These are phyloP conservation scores for Lentinula novae-zelandiae DNA, from an alignment of 1,284 basidiomycete species.

Conservation along the genomic window DNA sequence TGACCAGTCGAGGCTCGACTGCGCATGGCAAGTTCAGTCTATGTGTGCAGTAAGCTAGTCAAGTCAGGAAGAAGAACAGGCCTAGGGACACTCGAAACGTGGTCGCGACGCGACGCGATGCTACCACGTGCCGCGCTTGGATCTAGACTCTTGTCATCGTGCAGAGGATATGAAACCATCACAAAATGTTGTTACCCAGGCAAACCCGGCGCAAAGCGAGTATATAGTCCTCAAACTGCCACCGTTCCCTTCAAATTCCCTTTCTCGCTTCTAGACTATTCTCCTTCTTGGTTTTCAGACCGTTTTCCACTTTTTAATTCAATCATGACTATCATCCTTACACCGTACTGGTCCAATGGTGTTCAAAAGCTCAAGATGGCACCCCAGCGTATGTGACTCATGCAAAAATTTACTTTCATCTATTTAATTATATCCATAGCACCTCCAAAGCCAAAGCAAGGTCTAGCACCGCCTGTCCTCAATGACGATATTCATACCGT, in stretches of 20 bases:
- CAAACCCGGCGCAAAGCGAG: neutral
- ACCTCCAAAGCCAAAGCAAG: slow-evolving; percentile 44
- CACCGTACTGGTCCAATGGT: slow-evolving; percentile 65
- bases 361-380: slow-evolving; percentile 64
- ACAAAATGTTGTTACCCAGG: neutral
- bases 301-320: neutral
- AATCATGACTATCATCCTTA: slow-evolving; percentile 62
- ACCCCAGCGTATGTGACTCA: slow-evolving; percentile 45
- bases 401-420: slow-evolving; percentile 17
- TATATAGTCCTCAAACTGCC: neutral
- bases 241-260: neutral
- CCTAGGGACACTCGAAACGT: too few relatives aligned
- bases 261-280: neutral
- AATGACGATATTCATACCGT: slow-evolving; percentile 50
- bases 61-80: neutral
- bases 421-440: slow-evolving; percentile 30
- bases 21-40: neutral
- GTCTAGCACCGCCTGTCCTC: slow-evolving; percentile 63
- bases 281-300: neutral
- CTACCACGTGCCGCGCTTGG: neutral
- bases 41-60: neutral
- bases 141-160: neutral
- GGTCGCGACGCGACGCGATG: neutral
- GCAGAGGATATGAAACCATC: neutral
- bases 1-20: neutral